A percentile compares a stretch with the other conserved stretches of the same genome.
phyloP scores from a whole-genome alignment of 768 basidiomycete genomes.

The Zangia roseola region DNA sequence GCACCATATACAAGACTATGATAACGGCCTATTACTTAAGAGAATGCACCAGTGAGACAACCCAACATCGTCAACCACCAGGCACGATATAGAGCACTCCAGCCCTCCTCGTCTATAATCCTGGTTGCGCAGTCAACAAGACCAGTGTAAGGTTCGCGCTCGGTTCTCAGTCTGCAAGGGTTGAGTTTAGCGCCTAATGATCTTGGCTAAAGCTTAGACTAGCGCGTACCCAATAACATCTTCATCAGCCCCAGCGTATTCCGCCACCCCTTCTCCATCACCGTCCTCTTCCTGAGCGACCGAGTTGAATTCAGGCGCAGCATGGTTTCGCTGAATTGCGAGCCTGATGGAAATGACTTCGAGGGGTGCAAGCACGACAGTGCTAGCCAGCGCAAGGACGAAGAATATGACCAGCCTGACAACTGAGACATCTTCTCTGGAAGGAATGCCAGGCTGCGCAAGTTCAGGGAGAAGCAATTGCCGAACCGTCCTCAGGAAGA shows the following conservation, averaged over 20 bases:
- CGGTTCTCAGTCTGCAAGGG: conserved; percentile 58
- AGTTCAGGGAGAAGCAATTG: conserved; percentile 60
- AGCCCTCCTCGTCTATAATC: conserved; percentile 79
- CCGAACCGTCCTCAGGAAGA: conserved; percentile 43
- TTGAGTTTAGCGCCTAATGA: background rate
- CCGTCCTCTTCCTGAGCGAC: conserved; percentile 72
- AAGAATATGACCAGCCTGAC: conserved; percentile 57
- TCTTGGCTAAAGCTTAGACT: background rate
- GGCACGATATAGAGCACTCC: conserved; percentile 69
- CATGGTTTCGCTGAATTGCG: conserved; percentile 83
- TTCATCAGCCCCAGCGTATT: conserved; percentile 70
- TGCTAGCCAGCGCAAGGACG: conserved; percentile 53
- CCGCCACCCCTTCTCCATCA: conserved; percentile 55
- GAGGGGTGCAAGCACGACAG: conserved; percentile 63
- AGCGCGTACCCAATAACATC: conserved; percentile 80
- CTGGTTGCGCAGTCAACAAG: conserved; percentile 73
- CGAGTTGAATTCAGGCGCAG: conserved; percentile 70
- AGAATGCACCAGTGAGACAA: conserved; percentile 51
- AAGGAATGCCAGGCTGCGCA: conserved; percentile 30
- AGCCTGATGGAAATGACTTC: conserved; percentile 79
- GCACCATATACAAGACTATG: background rate
- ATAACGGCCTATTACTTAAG: conserved; percentile 21
- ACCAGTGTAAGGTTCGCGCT: conserved; percentile 77
- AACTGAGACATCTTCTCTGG: conserved; percentile 44
- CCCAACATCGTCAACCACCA: conserved; percentile 83